Base-by-base conservation (phyloP, 345 rosid species). In the Salix suchowensis region DNA sequence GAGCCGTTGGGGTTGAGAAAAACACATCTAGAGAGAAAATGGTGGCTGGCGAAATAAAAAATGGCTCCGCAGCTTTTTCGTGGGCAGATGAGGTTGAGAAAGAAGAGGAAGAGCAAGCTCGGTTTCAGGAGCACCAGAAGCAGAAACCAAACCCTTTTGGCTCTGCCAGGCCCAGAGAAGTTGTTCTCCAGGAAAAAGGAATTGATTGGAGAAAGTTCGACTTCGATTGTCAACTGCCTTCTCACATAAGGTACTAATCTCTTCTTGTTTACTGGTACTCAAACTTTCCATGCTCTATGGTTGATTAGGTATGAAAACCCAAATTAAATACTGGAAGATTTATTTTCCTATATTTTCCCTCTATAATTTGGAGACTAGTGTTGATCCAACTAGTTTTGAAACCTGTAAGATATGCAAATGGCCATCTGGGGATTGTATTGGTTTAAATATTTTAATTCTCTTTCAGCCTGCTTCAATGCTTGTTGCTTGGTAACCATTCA, bases 31-130 rank as follows among this genome's bases (percentile, higher is more conserved):
- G 76, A 73, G 48, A 64, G 70, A 55, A 23, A 52, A 80, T 76
- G 84, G 52, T 42, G 62, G 54, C 39, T 68, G 46, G 78, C 19
- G 67, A 48, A 24, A 67, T 46, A 78, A 73, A 30, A 37, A 1
- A 37, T 44, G 71, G 65, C 2, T 15, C 67, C 24, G 72, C 15
- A 34, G 8, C 23, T 24, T 74, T 67, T 65, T 78, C 80, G 61
- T 81, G 80, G 84, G 84, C 81, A 16, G 80, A 76, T 67, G 84
- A 79, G 71, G 83, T 79, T 0, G 87, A 78, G 61, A 46, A 58
- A 71, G 84, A 78, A 67, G 79, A 61, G 65, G 83, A 69, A 58
- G 81, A 50, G 32, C 72, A 32, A 10, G 74, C 72, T 61, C 72
- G 32, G 66, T 32, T 36, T 13, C 68, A 55, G 48, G 6, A 5